These are phyloP conservation scores for Colletotrichum falcatum DNA, from an alignment of 2,329 filamentous ascomycete genomes.

Conservation along the genomic window DNA sequence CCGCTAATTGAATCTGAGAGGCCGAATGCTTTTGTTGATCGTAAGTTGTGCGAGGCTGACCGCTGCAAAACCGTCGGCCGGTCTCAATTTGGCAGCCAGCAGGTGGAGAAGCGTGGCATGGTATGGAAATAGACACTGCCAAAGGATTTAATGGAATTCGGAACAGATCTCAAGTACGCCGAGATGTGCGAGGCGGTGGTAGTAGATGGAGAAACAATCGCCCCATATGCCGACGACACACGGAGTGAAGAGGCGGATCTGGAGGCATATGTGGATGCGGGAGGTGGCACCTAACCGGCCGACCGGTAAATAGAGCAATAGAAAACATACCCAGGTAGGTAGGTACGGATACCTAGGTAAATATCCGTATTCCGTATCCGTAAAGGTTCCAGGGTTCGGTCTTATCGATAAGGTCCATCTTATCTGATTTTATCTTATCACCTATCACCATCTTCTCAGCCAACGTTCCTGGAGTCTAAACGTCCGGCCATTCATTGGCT, in stretches of 20 bases:
- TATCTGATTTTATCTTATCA: conserved; percentile 11
- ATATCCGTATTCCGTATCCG: too few relatives aligned
- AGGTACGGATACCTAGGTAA: too few relatives aligned
- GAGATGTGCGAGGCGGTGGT: conserved; percentile 9
- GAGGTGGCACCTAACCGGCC: neutral
- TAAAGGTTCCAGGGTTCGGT: neutral
- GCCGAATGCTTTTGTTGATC: conserved; percentile 14
- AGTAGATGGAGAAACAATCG: neutral
- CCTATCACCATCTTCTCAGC: conserved; percentile 7
- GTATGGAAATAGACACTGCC: conserved; percentile 4
- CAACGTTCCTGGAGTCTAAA: conserved; percentile 21
- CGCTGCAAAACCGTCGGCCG: neutral
- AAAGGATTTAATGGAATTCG: neutral
- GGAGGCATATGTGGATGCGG: neutral
- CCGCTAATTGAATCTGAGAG: conserved; percentile 4
- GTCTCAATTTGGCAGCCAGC: neutral
- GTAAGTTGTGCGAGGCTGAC: neutral
- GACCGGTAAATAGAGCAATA: too few relatives aligned
- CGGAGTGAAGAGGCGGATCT: neutral
- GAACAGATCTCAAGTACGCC: conserved; percentile 15
- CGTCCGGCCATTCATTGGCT: conserved; percentile 4
- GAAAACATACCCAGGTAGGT: too few relatives aligned
- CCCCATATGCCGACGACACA: conserved; percentile 16
- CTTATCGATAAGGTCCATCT: neutral
- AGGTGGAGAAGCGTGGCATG: neutral